Base-by-base conservation (phyloP, 371 early-diverging fungal species). In the Blakeslea trispora region DNA sequence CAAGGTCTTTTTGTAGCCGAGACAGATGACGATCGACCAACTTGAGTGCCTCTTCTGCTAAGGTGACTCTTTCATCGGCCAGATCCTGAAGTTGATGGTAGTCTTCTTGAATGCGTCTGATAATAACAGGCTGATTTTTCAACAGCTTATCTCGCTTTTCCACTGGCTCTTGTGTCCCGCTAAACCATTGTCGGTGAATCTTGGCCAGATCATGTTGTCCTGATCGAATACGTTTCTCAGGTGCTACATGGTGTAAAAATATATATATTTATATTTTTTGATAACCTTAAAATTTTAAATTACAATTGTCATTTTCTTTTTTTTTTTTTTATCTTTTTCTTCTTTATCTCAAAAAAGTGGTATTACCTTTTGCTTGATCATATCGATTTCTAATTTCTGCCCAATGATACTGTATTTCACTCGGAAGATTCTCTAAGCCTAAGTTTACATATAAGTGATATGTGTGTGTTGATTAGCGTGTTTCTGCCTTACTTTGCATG, bases 391-490 rank as follows among this genome's bases (percentile, higher is more conserved):
- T 59, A 28, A 78, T 71, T 66, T 78, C 78, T 35, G 78, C 71
- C 71, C 72, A 74, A 48, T 78, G 78, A 55, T 74, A 74, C 17
- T 63, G 64, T 60, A 78, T 78, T 61, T 78, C 78, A 59, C 78
- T 78, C 60, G 78, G 78, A 51, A 78, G 72, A 68, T 78, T 78
- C 50, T 78, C 78, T 47, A 78, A 39, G 42, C 73, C 78, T 78
- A 34, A 19, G 43, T 41, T 18, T 31, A 5, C 13, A 52, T 60
- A n/a, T n/a, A n/a, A n/a, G n/a, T n/a, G n/a, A n/a, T n/a, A n/a
- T n/a, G n/a, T n/a, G n/a, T 7, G 7, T 28, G 28, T 28, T 28
- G 28, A 59, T 39, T 64, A 64, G 28, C 59, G 59, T n/a, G 65
- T 64, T n/a, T 55, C 43, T 40, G 65, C 56, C 1, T 59, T 64